Evolutionary conservation across 2,329 filamentous ascomycete genomes (phyloP).

Genomic region (Fusarium sp.): DNA sequence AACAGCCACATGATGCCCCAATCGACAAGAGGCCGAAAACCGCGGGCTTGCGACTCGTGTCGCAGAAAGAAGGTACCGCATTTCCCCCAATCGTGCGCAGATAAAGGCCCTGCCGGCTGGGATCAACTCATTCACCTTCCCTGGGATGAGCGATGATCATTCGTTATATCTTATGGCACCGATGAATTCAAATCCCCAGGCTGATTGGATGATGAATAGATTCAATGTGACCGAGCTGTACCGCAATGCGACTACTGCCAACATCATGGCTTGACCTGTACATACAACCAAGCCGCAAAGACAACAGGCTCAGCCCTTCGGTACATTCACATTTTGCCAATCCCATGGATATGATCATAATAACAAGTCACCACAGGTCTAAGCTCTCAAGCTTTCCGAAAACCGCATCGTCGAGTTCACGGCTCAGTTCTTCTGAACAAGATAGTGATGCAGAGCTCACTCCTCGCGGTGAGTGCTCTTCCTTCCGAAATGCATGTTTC

Average conservation of each 20-base stretch:
- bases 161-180: too few species aligned
- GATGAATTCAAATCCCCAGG: too few species aligned
- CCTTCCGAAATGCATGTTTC: too few species aligned
- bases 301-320: neutral
- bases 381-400: fast-evolving
- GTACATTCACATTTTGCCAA: neutral
- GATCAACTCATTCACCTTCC: too few species aligned
- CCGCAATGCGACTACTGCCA: constrained; percentile 18
- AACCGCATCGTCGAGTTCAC: fast-evolving
- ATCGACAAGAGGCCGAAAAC: neutral
- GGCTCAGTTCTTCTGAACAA: fast-evolving
- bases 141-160: too few species aligned
- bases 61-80: constrained; percentile 6
- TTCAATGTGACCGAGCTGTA: neutral
- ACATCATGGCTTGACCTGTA: neutral
- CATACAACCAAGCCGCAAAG: neutral
- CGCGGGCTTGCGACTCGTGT: constrained; percentile 11
- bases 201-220: neutral
- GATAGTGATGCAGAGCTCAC: neutral
- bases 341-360: too few species aligned
- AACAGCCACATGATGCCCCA: neutral
- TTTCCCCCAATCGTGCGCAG: too few species aligned
- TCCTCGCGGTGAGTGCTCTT: neutral
- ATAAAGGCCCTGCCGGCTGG: too few species aligned
- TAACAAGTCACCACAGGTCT: neutral